These are phyloP conservation scores for Fusarium sp. DNA, from an alignment of 2,329 filamentous ascomycete genomes.

Conservation along the genomic window DNA sequence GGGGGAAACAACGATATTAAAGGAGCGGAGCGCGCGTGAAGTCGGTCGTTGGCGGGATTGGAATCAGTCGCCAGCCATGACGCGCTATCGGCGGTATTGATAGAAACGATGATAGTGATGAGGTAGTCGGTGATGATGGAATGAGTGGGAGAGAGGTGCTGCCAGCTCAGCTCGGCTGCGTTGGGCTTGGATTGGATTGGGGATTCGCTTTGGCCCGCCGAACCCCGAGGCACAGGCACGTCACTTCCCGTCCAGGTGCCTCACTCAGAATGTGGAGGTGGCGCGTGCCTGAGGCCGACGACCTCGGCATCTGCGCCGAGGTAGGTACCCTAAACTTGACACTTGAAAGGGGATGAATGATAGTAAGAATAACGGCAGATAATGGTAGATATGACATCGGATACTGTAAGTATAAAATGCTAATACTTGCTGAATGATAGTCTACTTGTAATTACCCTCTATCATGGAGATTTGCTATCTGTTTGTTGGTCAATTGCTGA, in stretches of 20 bases:
- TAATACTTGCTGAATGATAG: no score
- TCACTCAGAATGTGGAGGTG: constrained; percentile 30
- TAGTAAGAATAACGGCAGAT: neutral
- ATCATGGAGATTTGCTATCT: no score
- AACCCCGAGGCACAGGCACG: constrained; percentile 37
- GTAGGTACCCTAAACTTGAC: constrained; percentile 28
- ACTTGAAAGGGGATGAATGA: neutral
- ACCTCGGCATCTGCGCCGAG: constrained; percentile 23
- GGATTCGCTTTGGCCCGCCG: constrained; percentile 3
- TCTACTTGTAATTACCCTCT: no score
- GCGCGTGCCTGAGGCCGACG: constrained; percentile 37
- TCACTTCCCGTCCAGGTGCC: constrained; percentile 23
- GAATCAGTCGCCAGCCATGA: constrained; percentile 31
- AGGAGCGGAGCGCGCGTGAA: constrained; percentile 27
- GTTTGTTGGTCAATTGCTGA: neutral
- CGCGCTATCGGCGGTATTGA: constrained; percentile 25
- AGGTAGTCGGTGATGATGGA: constrained; percentile 1
- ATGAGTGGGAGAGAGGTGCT: neutral
- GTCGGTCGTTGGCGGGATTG: constrained; percentile 2
- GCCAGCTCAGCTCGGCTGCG: constrained; percentile 6
- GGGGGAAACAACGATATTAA: neutral
- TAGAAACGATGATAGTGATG: neutral
- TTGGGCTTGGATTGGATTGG: neutral
- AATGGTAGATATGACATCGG: neutral
- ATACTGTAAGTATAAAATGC: neutral